phyloP scores from a whole-genome alignment of 345 rosid species.

The Arabis hirsuta region DNA sequence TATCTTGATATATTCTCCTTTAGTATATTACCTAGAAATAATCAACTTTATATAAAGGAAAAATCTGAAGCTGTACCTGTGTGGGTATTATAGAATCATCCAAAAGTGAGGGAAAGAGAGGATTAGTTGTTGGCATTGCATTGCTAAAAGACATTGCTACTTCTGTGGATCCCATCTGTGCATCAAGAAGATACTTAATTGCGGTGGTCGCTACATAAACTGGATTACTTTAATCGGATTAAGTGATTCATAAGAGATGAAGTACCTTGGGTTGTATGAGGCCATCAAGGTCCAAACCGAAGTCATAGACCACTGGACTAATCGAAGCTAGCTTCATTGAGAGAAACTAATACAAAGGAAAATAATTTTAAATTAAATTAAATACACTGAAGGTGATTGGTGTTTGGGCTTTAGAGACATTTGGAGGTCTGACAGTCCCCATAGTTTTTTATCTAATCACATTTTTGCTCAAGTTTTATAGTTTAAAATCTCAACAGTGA shows the following conservation, averaged over 20 bases:
- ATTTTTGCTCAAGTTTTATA: too few species aligned
- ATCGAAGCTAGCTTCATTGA: conserved; percentile 77
- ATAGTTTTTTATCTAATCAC: too few species aligned
- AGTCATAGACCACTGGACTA: conserved; percentile 66
- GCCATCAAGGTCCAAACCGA: conserved; percentile 58
- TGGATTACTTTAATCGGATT: not conserved
- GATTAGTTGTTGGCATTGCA: conserved; percentile 41
- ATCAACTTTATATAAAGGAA: not conserved
- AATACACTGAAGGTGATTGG: too few species aligned
- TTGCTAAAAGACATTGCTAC: conserved; percentile 51
- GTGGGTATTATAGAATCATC: conserved; percentile 43
- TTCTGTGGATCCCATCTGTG: conserved; percentile 45
- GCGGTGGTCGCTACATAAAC: not conserved
- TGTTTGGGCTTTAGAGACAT: too few species aligned
- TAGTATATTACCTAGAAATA: conserved; percentile 6
- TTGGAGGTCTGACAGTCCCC: too few species aligned
- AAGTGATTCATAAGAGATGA: not conserved
- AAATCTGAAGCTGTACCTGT: conserved; percentile 40
- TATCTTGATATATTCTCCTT: not conserved
- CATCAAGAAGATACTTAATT: not conserved
- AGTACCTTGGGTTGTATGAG: conserved; percentile 61
- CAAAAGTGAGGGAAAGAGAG: conserved; percentile 38
- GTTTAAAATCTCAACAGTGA: too few species aligned
- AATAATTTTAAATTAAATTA: not conserved
- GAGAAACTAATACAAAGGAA: conserved; percentile 52